A percentile compares a stretch with the other conserved stretches of the same genome.
Evolutionary conservation across 352 stramenopile species (phyloP).

Genomic region (Globisporangium irregulare): DNA sequence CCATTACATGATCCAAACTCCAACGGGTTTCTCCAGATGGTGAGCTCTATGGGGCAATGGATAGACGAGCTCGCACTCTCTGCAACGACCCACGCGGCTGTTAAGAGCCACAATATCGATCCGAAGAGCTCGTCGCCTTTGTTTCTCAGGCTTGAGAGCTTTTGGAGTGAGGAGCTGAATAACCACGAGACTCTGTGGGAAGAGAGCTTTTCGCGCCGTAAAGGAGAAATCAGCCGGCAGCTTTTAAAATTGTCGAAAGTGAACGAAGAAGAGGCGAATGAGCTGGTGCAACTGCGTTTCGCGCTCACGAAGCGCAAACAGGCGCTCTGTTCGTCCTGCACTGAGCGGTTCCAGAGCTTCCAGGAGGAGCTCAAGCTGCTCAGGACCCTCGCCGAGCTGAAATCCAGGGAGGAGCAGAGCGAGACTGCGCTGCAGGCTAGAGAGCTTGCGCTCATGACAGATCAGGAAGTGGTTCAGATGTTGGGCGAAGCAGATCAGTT

Average conservation of each 20-base stretch:
- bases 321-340: neutral
- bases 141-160: slow-evolving; percentile 17
- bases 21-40: neutral
- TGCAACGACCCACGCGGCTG: slow-evolving; percentile 17
- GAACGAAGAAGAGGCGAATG: slow-evolving; percentile 31
- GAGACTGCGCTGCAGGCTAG: neutral
- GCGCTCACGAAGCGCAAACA: slow-evolving; percentile 14
- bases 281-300: slow-evolving; percentile 22
- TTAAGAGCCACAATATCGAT: slow-evolving; percentile 28
- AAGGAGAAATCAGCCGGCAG: slow-evolving; percentile 24
- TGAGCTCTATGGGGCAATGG: slow-evolving; percentile 20
- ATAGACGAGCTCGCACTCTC: slow-evolving; percentile 22
- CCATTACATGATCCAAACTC: too few relatives aligned
- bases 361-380: slow-evolving; percentile 15
- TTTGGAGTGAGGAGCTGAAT: neutral
- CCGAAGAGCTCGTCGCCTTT: slow-evolving; percentile 17
- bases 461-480: slow-evolving; percentile 10
- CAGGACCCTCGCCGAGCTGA: neutral
- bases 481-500: slow-evolving; percentile 13
- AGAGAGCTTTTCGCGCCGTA: slow-evolving; percentile 17
- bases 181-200: slow-evolving; percentile 18
- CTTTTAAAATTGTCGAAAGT: slow-evolving; percentile 28
- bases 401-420: neutral
- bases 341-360: slow-evolving; percentile 1
- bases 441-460: slow-evolving; percentile 3